Evolutionary conservation across 805 yeast genomes (phyloP), one percentile per base, ranked within the genome.

Genomic region (Dipodascus albidus): DNA sequence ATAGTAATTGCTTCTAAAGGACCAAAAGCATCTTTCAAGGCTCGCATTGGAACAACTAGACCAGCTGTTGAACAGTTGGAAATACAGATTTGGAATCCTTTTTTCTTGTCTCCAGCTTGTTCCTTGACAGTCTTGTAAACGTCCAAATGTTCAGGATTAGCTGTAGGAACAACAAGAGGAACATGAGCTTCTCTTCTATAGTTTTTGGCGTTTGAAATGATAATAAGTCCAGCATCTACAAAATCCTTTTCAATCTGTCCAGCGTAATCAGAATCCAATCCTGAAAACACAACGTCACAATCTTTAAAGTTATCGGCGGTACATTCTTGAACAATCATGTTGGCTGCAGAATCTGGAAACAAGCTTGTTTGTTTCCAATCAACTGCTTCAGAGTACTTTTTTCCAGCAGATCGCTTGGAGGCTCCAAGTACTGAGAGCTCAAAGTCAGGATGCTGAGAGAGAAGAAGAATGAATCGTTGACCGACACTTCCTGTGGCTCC

Each of bases 401-500:
- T 87, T 50, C 98, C 98, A 19, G 98, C 96, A 23, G 96, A 88
- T 67, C 98, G 81, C 19, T 87, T 64, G 20, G 96, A 87, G 2
- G 99, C 99, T 61, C 99, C 99, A 53, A 93, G 74, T 4, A 81
- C 93, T 54, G 78, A 76, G 48, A 93, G 71, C 68, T 88, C 88
- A 63, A 93, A 89, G 56, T 87, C 87, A 23, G 98, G 98, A 67
- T 93, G 97, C 57, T 85, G 73, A 1, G 89, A 78, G 58, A 93
- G 75, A 50, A 93, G 74, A 50, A 91, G 74, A 57, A 93, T 90
- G 67, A 93, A 93, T 62, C 98, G 79, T 71, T 93, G 99, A 54
- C 99, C 99, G 41, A 93, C 99, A 47, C 95, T 83, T 52, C 99
- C 99, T 11, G 99, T 91, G 60, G 98, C 98, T 51, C 99, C 99